These are phyloP conservation scores for Physaria fendleri DNA, from an alignment of 345 rosid genomes.

Conservation along the genomic window DNA sequence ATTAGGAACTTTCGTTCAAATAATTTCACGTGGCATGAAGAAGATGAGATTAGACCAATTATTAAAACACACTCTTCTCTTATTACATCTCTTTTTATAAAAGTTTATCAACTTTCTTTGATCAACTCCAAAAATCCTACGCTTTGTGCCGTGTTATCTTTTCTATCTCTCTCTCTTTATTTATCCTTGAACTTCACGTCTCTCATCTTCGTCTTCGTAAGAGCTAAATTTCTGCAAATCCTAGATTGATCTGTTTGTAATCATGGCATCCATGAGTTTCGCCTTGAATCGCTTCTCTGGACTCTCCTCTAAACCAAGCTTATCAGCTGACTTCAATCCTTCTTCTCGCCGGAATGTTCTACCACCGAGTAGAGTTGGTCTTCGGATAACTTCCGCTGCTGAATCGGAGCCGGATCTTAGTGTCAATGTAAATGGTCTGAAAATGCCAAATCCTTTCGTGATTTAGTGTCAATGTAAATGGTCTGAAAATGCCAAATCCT, in stretches of 20 bases:
- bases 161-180: background rate
- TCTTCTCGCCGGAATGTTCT: constrained; percentile 25
- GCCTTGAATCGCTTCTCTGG: constrained; percentile 41
- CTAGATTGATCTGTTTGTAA: constrained; percentile 2
- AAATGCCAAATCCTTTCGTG: constrained; percentile 94
- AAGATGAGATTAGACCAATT: constrained; percentile 12
- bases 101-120: background rate
- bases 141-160: constrained; percentile 1
- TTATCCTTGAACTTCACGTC: constrained; percentile 8
- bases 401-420: constrained; percentile 75
- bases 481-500: constrained; percentile 82
- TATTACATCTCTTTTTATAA: background rate
- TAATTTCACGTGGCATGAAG: constrained; percentile 23
- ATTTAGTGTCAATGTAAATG: constrained; percentile 81
- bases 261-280: constrained; percentile 55
- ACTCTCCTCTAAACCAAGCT: constrained; percentile 22
- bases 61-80: constrained; percentile 22
- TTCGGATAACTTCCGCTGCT: constrained; percentile 33
- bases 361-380: constrained; percentile 44
- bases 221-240: background rate
- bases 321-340: constrained; percentile 29
- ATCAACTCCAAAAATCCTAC: background rate
- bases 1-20: constrained; percentile 11
- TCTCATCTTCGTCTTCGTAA: no score
- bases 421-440: constrained; percentile 74